Base-by-base conservation (phyloP, 2,329 filamentous ascomycete genomes). In the Colletotrichum sojae region DNA sequence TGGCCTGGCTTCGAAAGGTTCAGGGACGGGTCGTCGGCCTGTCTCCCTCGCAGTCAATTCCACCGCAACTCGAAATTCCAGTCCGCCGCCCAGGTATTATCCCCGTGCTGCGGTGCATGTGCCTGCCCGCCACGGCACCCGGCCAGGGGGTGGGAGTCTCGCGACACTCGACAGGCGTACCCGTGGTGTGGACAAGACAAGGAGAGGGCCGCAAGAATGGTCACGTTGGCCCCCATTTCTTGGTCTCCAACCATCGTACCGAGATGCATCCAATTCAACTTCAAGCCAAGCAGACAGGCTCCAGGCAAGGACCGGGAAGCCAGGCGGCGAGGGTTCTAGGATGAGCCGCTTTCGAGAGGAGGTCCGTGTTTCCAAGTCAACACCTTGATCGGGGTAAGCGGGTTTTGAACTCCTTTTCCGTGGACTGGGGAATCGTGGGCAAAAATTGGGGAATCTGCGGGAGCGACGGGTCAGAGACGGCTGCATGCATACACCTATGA, bases 391-490 rank as follows among this genome's bases (percentile, higher is more conserved):
- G 49, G 61, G 62, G 31, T 45, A 48, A 58, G 65, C 46, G 58
- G 48, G 58, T 40, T 51, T 63, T 49, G n/a, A n/a, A 43, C 46
- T 45, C 51, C 22, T 49, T 63, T 63, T 54, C 36, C 52, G 52
- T 64, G 62, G 62, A 64, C n/a, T 52, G 43, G 43, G 65, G 66
- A 65, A 54, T 65, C 60, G 22, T 49, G 48, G 52, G 63, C 46
- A 69, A 70, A 66, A 70, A 57, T 56, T 62, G 67, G 67, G 36
- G 62, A 56, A 27, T 36, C 43, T 16, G 63, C 63, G 67, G 67
- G 67, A 70, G 46, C 63, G 63, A 67, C 67, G 65, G 65, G 60
- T 40, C 64, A 68, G 15, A 65, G 46, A n/a, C 65, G 67, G 67
- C 52, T 70, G 67, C 67, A 67, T 70, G 67, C 67, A 70, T 70